Evolutionary conservation across 805 yeast species (phyloP), one percentile per base, ranked within the genome.

Genomic region (Ogataea glucozyma): DNA sequence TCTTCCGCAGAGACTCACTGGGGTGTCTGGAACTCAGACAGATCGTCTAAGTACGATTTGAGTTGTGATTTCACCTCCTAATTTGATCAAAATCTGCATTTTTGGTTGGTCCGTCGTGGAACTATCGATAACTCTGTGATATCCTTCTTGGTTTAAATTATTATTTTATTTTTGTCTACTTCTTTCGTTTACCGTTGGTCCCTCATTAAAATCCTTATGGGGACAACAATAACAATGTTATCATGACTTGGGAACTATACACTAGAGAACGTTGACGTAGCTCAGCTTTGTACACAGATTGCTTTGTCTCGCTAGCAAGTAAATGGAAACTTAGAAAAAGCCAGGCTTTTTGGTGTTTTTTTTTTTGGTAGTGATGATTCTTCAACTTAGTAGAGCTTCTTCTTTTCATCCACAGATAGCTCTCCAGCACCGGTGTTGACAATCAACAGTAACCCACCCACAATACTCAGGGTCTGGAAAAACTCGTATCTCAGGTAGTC

Each of bases 361-460:
- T n/a, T n/a, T n/a, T n/a, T n/a, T n/a, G n/a, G n/a, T n/a, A n/a
- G n/a, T 24, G 6, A 27, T 14, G 13, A 14, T n/a, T 17, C 10
- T 18, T 12, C 14, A 5, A 31, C n/a, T 63, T 69, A 88, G 63
- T 85, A 88, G 46, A 87, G 82, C 74, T 91, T 91, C 73, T 91
- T 90, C 83, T 93, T 91, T 65, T 89, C 97, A 61, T 91, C 99
- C 45, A 91, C 70, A 20, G 96, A 86, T 51, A 91, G 74, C 56
- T 86, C 90, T 38, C 99, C 99, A 22, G 98, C 98, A 49, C 99
- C 99, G 3, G 96, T 88, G 68, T 86, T 88, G 46, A 88, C 96
- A 48, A 93, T 87, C 53, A 93, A 71, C 48, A 91, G 69, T 49
- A 91, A 77, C 1, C 98, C 99, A 44, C 99, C 99, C 38, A 91